phyloP scores from a whole-genome alignment of 768 basidiomycete genomes.

The Mycena capillaripes region DNA sequence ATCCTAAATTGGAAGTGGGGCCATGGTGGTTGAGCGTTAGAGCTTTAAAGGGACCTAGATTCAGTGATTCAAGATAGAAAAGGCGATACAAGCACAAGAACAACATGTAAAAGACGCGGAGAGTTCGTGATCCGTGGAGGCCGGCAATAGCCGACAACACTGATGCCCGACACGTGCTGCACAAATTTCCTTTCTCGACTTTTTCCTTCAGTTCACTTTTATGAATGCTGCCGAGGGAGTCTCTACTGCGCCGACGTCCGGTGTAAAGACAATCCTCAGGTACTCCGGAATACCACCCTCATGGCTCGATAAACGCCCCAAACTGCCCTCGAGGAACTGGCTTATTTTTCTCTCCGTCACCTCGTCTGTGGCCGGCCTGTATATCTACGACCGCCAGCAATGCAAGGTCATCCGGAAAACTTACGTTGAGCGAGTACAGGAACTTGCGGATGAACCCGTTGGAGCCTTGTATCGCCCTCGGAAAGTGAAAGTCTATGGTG shows the following conservation, averaged over 20 bases:
- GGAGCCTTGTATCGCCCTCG: conserved; percentile 77
- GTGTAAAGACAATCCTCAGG: conserved; percentile 71
- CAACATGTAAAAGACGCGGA: too few species aligned
- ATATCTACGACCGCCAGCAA: conserved; percentile 88
- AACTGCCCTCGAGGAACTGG: conserved; percentile 93
- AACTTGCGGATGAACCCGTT: conserved; percentile 78
- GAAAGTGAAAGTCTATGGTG: conserved; percentile 88
- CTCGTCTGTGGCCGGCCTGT: conserved; percentile 76
- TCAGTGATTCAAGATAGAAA: too few species aligned
- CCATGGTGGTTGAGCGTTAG: too few species aligned
- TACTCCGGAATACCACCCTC: conserved; percentile 80
- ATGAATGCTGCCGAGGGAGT: conserved; percentile 27
- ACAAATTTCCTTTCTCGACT: not conserved
- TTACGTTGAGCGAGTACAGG: conserved; percentile 85
- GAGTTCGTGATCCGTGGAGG: too few species aligned
- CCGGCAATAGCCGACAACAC: not conserved
- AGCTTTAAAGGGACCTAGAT: too few species aligned
- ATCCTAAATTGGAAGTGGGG: too few species aligned
- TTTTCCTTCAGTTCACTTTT: conserved; percentile 2
- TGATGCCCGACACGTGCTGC: not conserved
- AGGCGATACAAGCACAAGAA: too few species aligned
- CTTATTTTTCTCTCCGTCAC: conserved; percentile 90
- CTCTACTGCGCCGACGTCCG: conserved; percentile 53
- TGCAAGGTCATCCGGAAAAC: conserved; percentile 83
- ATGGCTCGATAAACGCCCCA: conserved; percentile 88